Conservation (phyloP, 768 basidiomycete species). For the Mycena olivaceomarginata region DNA sequence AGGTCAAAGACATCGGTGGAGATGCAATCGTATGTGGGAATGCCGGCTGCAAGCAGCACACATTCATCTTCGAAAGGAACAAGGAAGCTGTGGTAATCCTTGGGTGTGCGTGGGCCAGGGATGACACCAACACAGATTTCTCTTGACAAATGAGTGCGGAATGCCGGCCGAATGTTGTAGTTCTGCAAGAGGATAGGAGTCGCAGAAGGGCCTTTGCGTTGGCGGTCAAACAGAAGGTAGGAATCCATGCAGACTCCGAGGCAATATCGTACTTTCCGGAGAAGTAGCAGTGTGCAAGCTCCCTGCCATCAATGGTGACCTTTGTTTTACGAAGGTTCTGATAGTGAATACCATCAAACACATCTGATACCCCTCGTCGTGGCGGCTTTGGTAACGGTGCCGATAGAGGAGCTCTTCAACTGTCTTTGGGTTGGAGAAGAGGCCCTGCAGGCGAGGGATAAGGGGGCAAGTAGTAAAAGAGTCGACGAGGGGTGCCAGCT, state of each 20-base stretch:
- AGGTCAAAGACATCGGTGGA: neutral
- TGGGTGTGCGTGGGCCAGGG: neutral
- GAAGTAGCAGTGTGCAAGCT: neutral
- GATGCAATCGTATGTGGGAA: neutral
- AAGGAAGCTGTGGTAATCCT: neutral
- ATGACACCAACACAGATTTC: neutral
- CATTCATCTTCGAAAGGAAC: neutral
- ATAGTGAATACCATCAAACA: no score
- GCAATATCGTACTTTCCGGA: neutral
- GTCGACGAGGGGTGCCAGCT: no score
- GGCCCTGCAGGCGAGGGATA: no score
- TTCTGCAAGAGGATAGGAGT: neutral
- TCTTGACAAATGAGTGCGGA: neutral
- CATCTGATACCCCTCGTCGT: no score
- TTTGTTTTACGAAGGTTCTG: neutral
- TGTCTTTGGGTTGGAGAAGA: no score
- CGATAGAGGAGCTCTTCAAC: no score
- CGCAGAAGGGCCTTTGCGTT: neutral
- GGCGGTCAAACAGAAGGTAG: neutral
- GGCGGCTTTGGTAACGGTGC: no score
- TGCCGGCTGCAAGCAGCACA: neutral
- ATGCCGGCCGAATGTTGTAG: neutral
- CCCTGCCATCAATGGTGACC: neutral
- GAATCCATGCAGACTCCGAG: neutral
- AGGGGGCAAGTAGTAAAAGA: no score